Percentiles rank a stretch among this genome's conserved stretches.
Evolutionary conservation across 345 rosid genomes (phyloP).

Genomic region (Camelina neglecta): DNA sequence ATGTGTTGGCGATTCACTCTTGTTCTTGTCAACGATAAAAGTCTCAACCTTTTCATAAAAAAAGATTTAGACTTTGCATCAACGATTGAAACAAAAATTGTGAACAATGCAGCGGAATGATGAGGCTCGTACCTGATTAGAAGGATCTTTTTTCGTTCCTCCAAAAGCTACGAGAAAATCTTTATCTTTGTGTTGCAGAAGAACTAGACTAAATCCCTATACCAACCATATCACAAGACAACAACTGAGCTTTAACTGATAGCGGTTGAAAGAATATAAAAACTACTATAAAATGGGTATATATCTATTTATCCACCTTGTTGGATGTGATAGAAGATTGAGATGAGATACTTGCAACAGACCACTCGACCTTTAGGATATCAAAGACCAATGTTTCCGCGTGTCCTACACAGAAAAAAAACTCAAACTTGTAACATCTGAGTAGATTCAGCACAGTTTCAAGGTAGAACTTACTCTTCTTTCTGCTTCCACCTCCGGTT

Average conservation of each 20-base stretch:
- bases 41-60: conserved; percentile 71
- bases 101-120: conserved; percentile 6
- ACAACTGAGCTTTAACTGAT: conserved; percentile 13
- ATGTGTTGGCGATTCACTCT: conserved; percentile 61
- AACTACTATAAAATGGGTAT: background rate
- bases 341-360: conserved; percentile 69
- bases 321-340: conserved; percentile 74
- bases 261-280: background rate
- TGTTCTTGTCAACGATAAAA: conserved; percentile 72
- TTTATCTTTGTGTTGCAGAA: conserved; percentile 86
- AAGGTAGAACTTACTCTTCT: conserved; percentile 68
- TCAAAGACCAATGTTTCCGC: conserved; percentile 86
- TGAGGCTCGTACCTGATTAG: conserved; percentile 77
- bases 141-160: conserved; percentile 82
- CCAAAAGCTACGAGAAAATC: conserved; percentile 96
- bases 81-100: background rate
- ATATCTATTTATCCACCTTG: conserved; percentile 55
- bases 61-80: conserved; percentile 21
- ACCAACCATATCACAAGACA: conserved; percentile 25
- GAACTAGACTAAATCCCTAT: conserved; percentile 92
- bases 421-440: conserved; percentile 6
- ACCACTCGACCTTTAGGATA: conserved; percentile 80
- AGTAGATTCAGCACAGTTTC: conserved; percentile 6
- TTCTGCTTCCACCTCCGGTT: conserved; percentile 96
- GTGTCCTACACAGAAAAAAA: conserved; percentile 62